phyloP scores from a whole-genome alignment of 345 rosid species.

The Arabis hirsuta region DNA sequence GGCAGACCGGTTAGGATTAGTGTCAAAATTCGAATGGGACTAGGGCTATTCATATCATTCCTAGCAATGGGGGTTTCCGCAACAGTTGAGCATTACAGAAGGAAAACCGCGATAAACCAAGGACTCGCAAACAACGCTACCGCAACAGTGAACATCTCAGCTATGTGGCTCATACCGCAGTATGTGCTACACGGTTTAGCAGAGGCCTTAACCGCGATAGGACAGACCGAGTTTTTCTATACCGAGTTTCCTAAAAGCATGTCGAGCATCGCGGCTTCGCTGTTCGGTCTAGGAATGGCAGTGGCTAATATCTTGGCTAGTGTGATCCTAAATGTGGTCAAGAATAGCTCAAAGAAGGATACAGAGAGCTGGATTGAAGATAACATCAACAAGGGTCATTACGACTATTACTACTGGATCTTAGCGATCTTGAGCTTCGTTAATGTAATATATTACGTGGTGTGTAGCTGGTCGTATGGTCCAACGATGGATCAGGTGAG shows the following conservation, averaged over 20 bases:
- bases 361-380: conserved; percentile 70
- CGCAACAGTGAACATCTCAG: conserved; percentile 62
- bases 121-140: conserved; percentile 51
- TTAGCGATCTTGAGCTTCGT: conserved; percentile 63
- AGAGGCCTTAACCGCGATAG: conserved; percentile 76
- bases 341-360: conserved; percentile 51
- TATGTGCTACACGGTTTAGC: conserved; percentile 64
- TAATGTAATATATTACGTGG: conserved; percentile 65
- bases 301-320: conserved; percentile 69
- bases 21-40: conserved; percentile 70
- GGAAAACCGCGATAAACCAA: conserved; percentile 60
- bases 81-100: conserved; percentile 59
- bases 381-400: conserved; percentile 71
- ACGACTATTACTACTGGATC: conserved; percentile 78
- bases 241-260: conserved; percentile 78
- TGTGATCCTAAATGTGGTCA: conserved; percentile 51
- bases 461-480: conserved; percentile 82
- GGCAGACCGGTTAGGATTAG: conserved; percentile 59
- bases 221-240: conserved; percentile 79
- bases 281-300: conserved; percentile 71
- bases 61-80: conserved; percentile 69
- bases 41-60: conserved; percentile 63
- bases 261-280: conserved; percentile 71
- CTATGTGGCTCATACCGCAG: conserved; percentile 79
- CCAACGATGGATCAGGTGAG: conserved; percentile 51